Conservation (phyloP, 2,329 filamentous ascomycete genomes). For the Botrytis paeoniae region DNA sequence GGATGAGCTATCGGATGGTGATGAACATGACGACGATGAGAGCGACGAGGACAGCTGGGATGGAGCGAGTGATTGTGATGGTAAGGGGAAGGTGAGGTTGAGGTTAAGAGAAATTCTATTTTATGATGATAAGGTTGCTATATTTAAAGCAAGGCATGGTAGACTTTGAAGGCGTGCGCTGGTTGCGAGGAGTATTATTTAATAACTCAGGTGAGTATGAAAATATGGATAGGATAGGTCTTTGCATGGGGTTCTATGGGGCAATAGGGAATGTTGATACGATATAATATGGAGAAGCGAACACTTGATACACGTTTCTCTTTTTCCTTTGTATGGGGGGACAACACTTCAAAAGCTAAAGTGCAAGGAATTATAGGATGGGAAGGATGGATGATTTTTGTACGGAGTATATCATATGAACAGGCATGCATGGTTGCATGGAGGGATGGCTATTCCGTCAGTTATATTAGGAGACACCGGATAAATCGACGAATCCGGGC, state of each 20-base stretch:
- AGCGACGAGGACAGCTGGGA: slow-evolving; percentile 49
- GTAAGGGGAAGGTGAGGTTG: slow-evolving; percentile 47
- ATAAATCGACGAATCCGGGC: neutral
- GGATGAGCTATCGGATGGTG: slow-evolving; percentile 42
- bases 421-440: neutral
- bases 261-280: neutral
- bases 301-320: neutral
- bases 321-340: neutral
- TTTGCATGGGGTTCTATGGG: neutral
- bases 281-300: neutral
- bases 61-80: slow-evolving; percentile 47
- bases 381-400: neutral
- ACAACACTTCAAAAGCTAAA: neutral
- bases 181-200: neutral
- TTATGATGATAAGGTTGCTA: slow-evolving; percentile 78
- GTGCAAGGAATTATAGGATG: neutral
- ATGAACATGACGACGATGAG: slow-evolving; percentile 37
- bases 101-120: slow-evolving; percentile 75
- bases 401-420: neutral
- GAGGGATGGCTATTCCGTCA: neutral
- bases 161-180: slow-evolving; percentile 26
- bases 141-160: slow-evolving; percentile 66
- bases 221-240: neutral
- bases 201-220: neutral
- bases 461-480: neutral